phyloP scores from a whole-genome alignment of 106 monocot genomes.

The Allium cepa region DNA sequence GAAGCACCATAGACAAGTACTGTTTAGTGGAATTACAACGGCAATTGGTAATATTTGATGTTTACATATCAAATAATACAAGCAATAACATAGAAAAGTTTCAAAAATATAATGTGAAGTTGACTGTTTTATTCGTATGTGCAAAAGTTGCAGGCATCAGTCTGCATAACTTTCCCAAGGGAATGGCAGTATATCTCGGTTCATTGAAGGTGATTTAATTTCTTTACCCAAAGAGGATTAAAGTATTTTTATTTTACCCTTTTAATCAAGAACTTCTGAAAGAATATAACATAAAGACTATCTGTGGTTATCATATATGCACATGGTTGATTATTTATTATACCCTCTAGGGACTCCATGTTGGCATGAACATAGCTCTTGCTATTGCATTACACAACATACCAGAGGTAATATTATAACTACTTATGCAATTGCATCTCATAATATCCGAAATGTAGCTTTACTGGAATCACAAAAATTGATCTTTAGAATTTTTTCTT shows the following conservation, averaged over 20 bases:
- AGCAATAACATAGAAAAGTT: no score
- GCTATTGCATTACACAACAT: constrained; percentile 99
- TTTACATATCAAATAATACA: no score
- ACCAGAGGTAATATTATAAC: constrained; percentile 63
- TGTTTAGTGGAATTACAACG: constrained; percentile 93
- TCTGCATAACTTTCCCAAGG: constrained; percentile 98
- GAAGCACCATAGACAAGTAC: constrained; percentile 83
- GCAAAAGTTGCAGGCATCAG: constrained; percentile 74
- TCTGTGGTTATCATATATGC: no score
- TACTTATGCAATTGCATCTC: not conserved
- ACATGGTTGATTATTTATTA: no score
- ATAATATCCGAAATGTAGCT: not conserved
- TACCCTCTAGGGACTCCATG: constrained; percentile 66
- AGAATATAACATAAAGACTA: no score
- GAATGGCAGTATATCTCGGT: constrained; percentile 99
- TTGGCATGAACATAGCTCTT: constrained; percentile 90
- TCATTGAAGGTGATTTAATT: constrained; percentile 70
- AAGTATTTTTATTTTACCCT: no score
- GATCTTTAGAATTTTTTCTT: constrained; percentile 12
- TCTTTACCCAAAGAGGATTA: no score
- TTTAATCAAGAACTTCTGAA: no score
- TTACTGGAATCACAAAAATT: constrained; percentile 2
- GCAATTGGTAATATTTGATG: constrained; percentile 54
- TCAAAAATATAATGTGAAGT: no score
- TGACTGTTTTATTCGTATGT: no score